phyloP scores from a whole-genome alignment of 345 rosid genomes.

The Odontarrhena argentea region DNA sequence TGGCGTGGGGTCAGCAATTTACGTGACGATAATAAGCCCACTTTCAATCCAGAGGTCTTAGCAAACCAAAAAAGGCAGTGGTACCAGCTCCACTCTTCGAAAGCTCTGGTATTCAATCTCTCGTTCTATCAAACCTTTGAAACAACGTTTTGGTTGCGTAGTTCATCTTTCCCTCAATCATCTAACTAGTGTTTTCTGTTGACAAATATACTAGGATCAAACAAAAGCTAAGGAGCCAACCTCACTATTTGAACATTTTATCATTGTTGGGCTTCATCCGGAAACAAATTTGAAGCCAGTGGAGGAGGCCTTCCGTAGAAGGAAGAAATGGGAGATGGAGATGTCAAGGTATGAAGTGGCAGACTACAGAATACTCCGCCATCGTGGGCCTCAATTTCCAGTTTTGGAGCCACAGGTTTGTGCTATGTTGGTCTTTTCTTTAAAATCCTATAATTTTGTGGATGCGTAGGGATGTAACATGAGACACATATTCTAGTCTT shows the following conservation, averaged over 20 bases:
- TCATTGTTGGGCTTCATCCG: constrained; percentile 86
- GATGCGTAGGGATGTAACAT: constrained; percentile 18
- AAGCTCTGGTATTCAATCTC: constrained; percentile 60
- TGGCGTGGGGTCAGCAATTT: constrained; percentile 74
- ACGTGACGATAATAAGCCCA: constrained; percentile 50
- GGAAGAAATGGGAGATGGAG: constrained; percentile 83
- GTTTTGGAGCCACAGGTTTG: constrained; percentile 89
- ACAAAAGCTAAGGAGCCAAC: constrained; percentile 70
- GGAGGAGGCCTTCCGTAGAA: constrained; percentile 80
- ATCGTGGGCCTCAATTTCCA: constrained; percentile 73
- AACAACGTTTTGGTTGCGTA: constrained; percentile 16
- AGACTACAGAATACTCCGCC: constrained; percentile 52
- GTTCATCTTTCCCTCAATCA: constrained; percentile 18
- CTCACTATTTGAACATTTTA: constrained; percentile 84
- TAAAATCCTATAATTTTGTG: constrained; percentile 14
- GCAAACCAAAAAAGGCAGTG: constrained; percentile 97
- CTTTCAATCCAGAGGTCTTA: constrained; percentile 91
- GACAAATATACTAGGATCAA: constrained; percentile 58
- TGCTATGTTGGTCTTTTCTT: constrained; percentile 17
- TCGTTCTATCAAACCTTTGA: constrained; percentile 24
- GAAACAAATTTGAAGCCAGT: constrained; percentile 71
- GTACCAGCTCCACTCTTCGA: constrained; percentile 91
- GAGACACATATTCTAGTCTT: not conserved
- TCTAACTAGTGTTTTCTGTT: constrained; percentile 26
- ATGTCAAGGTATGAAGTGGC: constrained; percentile 57